Percentiles rank a stretch among this genome's conserved stretches.
Conservation (phyloP, 78 protist species). For the Dictyostelium brefeldianum region DNA sequence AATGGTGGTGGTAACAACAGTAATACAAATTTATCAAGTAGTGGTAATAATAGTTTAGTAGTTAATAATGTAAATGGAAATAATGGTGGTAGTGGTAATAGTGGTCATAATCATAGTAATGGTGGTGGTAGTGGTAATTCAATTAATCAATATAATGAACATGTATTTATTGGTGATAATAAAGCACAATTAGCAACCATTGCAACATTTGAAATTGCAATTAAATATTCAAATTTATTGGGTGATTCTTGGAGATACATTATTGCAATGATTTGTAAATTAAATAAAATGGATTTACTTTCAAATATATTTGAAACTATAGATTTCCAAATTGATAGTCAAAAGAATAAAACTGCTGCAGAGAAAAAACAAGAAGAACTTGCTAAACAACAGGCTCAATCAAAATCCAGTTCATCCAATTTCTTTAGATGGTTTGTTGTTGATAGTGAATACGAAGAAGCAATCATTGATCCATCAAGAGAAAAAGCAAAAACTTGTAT, state of each 20-base stretch:
- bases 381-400: neutral
- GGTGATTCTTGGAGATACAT: constrained; percentile 68
- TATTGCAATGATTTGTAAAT: constrained; percentile 43
- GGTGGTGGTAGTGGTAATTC: no score
- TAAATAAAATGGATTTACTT: constrained; percentile 56
- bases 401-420: constrained; percentile 2
- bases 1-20: neutral
- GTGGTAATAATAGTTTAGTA: neutral
- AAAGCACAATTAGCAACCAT: constrained; percentile 85
- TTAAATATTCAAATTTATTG: constrained; percentile 48
- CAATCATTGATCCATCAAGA: neutral
- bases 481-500: constrained; percentile 71
- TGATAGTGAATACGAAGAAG: constrained; percentile 18
- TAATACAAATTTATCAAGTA: neutral
- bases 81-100: neutral
- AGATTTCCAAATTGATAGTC: constrained; percentile 49
- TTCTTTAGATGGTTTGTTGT: constrained; percentile 40
- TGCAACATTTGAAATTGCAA: constrained; percentile 80
- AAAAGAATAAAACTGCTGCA: neutral
- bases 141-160: neutral
- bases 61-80: neutral
- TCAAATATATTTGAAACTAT: constrained; percentile 44
- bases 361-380: constrained; percentile 10
- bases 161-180: constrained; percentile 65
- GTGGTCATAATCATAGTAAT: neutral